Evolutionary conservation across 768 basidiomycete genomes (phyloP).

Genomic region (Pulveroboletus ravenelii): DNA sequence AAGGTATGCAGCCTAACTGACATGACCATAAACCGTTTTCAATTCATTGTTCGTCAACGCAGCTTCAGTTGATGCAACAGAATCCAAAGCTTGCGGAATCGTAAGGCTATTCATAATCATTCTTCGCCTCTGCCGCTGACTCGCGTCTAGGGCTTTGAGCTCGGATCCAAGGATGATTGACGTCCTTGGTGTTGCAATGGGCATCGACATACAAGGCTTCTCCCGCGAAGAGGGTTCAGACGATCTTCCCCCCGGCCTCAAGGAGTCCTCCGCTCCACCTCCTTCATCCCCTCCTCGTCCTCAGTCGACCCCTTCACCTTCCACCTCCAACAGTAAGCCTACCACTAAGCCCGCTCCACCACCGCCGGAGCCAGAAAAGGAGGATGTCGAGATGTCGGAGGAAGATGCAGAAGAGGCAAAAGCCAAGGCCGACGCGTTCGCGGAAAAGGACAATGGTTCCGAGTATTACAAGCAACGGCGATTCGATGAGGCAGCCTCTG

Average conservation of each 20-base stretch:
- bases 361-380: constrained; percentile 38
- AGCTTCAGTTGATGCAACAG: constrained; percentile 65
- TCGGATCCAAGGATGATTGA: constrained; percentile 89
- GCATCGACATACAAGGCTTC: constrained; percentile 86
- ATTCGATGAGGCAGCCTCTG: constrained; percentile 69
- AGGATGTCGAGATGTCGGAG: constrained; percentile 64
- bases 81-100: constrained; percentile 61
- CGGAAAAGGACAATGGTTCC: constrained; percentile 72
- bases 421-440: constrained; percentile 73
- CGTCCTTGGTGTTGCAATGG: constrained; percentile 89
- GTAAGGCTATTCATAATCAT: constrained; percentile 31
- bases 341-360: constrained; percentile 35
- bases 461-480: constrained; percentile 84
- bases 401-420: constrained; percentile 66
- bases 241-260: constrained; percentile 63
- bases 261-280: constrained; percentile 21
- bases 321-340: constrained; percentile 39
- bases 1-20: constrained; percentile 37
- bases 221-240: constrained; percentile 79
- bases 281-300: constrained; percentile 28
- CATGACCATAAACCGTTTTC: neutral
- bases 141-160: constrained; percentile 44
- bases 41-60: neutral
- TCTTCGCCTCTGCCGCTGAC: constrained; percentile 5
- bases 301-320: constrained; percentile 35